A percentile compares a stretch with the other conserved stretches of the same genome.
Conservation (phyloP, 164 flowering plant species). For the Warburgia ugandensis region DNA sequence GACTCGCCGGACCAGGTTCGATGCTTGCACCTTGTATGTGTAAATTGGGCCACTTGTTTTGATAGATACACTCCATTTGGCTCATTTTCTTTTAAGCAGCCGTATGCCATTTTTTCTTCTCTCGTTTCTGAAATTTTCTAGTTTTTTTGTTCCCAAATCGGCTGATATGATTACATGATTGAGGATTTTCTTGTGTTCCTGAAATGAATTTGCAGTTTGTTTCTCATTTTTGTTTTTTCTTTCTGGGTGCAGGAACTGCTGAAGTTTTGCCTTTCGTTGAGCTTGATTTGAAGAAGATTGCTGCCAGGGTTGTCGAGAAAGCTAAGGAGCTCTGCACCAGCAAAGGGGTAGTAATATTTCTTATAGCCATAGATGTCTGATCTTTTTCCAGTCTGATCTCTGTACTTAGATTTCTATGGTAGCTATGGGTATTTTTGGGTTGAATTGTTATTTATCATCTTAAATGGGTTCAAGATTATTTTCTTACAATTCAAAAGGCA, state of each 20-base stretch:
- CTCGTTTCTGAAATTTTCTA: neutral
- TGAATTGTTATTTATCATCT: neutral
- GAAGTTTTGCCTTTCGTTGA: slow-evolving; percentile 56
- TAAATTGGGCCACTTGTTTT: neutral
- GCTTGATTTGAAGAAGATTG: slow-evolving; percentile 50
- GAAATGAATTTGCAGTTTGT: neutral
- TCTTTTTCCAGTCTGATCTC: no score
- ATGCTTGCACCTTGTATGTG: neutral
- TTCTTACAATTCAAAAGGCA: no score
- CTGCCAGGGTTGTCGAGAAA: slow-evolving; percentile 44
- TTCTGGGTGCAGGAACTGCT: slow-evolving; percentile 39
- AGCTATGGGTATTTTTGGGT: neutral
- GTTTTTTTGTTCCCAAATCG: neutral
- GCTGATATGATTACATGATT: neutral
- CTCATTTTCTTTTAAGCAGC: neutral
- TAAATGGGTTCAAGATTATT: no score
- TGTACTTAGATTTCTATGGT: neutral
- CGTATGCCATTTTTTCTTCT: neutral
- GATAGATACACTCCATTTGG: neutral
- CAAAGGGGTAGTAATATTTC: slow-evolving; percentile 35
- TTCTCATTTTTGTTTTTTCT: neutral
- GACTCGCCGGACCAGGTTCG: slow-evolving; percentile 70
- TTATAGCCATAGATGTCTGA: neutral
- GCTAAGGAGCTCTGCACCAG: slow-evolving; percentile 43
- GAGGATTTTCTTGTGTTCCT: neutral